Evolutionary conservation across 371 early-diverging fungal species (phyloP).

Genomic region (Apophysomyces trapeziformis): DNA sequence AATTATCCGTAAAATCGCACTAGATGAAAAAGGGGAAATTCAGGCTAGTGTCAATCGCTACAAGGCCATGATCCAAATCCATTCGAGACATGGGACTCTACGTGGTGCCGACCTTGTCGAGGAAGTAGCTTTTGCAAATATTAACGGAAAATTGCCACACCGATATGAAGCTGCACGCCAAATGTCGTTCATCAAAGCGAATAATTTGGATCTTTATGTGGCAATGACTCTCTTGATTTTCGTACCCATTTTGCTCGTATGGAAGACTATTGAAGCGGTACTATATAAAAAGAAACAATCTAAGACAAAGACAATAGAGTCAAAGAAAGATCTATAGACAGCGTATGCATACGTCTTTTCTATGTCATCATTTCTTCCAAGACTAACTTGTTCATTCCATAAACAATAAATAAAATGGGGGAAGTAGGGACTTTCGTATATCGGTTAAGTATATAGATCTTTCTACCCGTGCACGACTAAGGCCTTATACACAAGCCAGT

Average conservation of each 20-base stretch:
- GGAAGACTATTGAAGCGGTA: not conserved
- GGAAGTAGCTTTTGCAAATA: conserved; percentile 29
- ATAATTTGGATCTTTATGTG: conserved; percentile 30
- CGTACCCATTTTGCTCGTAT: not conserved
- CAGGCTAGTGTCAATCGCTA: conserved; percentile 15
- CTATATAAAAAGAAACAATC: too few species aligned
- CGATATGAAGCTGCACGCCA: conserved; percentile 22
- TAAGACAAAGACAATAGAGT: too few species aligned
- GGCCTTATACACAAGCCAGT: too few species aligned
- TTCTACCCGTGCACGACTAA: too few species aligned
- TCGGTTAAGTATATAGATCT: too few species aligned
- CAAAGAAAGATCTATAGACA: too few species aligned
- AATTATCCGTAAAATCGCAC: not conserved
- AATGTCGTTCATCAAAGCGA: conserved; percentile 33
- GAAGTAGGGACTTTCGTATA: too few species aligned
- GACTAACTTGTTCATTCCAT: too few species aligned
- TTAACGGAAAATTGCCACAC: conserved; percentile 21
- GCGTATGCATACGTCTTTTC: too few species aligned
- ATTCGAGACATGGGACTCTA: not conserved
- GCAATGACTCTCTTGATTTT: not conserved
- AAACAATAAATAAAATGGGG: too few species aligned
- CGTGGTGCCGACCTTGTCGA: conserved; percentile 37
- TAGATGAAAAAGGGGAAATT: conserved; percentile 11
- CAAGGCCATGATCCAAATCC: conserved; percentile 29
- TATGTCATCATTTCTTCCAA: too few species aligned